Percentiles rank a stretch among this genome's conserved stretches.
These are phyloP conservation scores for Clonostachys chloroleuca DNA, from an alignment of 2,329 filamentous ascomycete species.

Conservation along the genomic window DNA sequence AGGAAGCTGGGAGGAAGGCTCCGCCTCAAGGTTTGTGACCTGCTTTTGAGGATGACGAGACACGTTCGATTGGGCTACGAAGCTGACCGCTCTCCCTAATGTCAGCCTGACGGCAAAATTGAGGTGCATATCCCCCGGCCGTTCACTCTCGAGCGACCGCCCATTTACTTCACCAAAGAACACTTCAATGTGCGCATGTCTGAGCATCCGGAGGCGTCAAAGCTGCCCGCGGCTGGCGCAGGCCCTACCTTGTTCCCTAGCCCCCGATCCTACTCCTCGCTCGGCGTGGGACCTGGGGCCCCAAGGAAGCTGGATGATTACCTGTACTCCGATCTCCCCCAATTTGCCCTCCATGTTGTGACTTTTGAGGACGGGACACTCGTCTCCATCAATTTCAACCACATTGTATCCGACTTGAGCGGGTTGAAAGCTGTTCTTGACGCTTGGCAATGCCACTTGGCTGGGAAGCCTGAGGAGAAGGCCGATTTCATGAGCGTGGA, in stretches of 20 bases:
- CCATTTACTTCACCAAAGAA: slow-evolving; percentile 29
- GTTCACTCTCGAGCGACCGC: slow-evolving; percentile 22
- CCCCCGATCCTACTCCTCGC: neutral
- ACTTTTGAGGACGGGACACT: slow-evolving; percentile 44
- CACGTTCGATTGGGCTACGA: neutral
- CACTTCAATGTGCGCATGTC: slow-evolving; percentile 22
- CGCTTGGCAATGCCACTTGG: slow-evolving; percentile 38
- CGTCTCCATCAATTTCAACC: slow-evolving; percentile 36
- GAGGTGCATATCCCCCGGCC: slow-evolving; percentile 19
- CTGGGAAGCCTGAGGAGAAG: slow-evolving; percentile 33
- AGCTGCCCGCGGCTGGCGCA: neutral
- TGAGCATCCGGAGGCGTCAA: slow-evolving; percentile 28
- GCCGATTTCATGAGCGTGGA: slow-evolving; percentile 17
- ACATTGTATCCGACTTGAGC: slow-evolving; percentile 40
- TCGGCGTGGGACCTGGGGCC: neutral
- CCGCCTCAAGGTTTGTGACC: slow-evolving; percentile 8
- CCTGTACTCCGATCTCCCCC: slow-evolving; percentile 31
- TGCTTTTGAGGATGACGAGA: too few relatives aligned
- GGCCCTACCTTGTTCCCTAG: neutral
- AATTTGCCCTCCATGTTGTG: slow-evolving; percentile 39
- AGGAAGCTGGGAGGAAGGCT: slow-evolving; percentile 14
- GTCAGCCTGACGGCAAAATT: slow-evolving; percentile 10
- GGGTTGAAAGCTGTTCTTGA: slow-evolving; percentile 32
- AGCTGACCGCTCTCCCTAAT: neutral
- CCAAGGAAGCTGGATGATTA: slow-evolving; percentile 28